Evolutionary conservation across 352 stramenopile genomes (phyloP).

Genomic region (Phytophthora pistaciae): DNA sequence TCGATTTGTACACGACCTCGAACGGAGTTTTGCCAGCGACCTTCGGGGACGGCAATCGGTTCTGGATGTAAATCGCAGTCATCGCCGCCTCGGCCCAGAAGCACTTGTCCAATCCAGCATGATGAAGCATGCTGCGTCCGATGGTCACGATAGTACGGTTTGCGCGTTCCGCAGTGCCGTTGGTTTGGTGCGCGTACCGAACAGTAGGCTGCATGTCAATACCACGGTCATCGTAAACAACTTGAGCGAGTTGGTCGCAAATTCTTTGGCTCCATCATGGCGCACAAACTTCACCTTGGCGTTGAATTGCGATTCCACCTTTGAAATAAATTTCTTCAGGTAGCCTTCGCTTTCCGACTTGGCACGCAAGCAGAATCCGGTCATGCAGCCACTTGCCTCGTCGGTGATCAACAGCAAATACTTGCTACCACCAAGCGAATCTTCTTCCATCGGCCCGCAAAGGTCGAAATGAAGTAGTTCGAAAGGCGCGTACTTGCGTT

Average conservation of each 20-base stretch:
- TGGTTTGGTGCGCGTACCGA: no score
- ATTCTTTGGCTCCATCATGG: slow-evolving; percentile 23
- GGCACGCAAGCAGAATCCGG: slow-evolving; percentile 19
- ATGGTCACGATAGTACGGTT: no score
- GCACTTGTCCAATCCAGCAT: no score
- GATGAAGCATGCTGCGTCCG: no score
- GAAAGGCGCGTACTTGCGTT: slow-evolving; percentile 14
- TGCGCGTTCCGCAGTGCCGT: no score
- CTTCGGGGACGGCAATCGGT: no score
- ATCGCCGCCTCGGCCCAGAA: no score
- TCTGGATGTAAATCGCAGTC: no score
- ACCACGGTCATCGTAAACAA: no score
- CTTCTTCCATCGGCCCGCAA: slow-evolving; percentile 23
- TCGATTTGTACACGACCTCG: no score
- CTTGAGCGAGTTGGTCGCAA: slow-evolving; percentile 1
- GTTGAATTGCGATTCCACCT: neutral
- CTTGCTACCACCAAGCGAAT: slow-evolving; percentile 18
- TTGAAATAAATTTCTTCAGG: slow-evolving; percentile 1
- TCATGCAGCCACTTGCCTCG: slow-evolving; percentile 32
- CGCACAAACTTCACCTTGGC: slow-evolving; percentile 22
- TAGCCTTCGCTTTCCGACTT: neutral
- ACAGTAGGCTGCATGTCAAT: no score
- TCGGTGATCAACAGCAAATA: slow-evolving; percentile 28
- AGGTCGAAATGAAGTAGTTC: slow-evolving; percentile 30
- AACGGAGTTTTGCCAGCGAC: no score